Conservation (phyloP, 352 stramenopile genomes). For the Phytophthora cactorum region DNA sequence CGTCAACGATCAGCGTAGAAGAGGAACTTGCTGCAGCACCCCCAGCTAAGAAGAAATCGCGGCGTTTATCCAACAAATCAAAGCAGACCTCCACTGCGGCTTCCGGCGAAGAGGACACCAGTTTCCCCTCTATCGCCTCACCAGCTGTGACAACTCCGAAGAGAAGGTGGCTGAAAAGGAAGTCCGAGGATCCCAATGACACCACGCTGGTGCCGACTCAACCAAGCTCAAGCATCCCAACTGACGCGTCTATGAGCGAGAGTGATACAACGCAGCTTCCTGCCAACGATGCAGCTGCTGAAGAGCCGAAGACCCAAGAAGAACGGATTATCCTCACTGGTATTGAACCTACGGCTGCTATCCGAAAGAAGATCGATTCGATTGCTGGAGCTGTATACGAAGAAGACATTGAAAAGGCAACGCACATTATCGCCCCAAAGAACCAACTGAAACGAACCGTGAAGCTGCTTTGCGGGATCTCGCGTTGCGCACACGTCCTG, state of each 20-base stretch:
- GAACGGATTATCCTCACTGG: slow-evolving; percentile 59
- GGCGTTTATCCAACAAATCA: slow-evolving; percentile 6
- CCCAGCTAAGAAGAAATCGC: slow-evolving; percentile 20
- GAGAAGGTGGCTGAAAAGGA: slow-evolving; percentile 44
- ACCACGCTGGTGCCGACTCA: slow-evolving; percentile 26
- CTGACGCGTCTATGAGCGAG: slow-evolving; percentile 34
- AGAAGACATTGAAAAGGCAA: slow-evolving; percentile 51
- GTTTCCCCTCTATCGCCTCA: slow-evolving; percentile 1
- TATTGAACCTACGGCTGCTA: slow-evolving; percentile 45
- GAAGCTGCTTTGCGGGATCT: slow-evolving; percentile 69
- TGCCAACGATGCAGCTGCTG: slow-evolving; percentile 20
- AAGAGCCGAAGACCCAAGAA: slow-evolving; percentile 20
- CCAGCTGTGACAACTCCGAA: slow-evolving; percentile 44
- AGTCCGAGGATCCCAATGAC: slow-evolving; percentile 40
- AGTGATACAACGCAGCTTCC: slow-evolving; percentile 23
- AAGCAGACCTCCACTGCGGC: not conserved
- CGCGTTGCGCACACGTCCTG: slow-evolving; percentile 56
- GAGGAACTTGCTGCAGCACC: slow-evolving; percentile 8
- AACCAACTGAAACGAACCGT: slow-evolving; percentile 61
- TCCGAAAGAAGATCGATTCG: slow-evolving; percentile 51
- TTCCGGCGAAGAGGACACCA: not conserved
- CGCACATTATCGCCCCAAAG: slow-evolving; percentile 54
- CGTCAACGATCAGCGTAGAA: slow-evolving; percentile 9
- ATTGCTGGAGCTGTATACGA: slow-evolving; percentile 54
- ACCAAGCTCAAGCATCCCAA: slow-evolving; percentile 20